phyloP scores from a whole-genome alignment of 169 alveolate species.

The Plasmodium malariae region DNA sequence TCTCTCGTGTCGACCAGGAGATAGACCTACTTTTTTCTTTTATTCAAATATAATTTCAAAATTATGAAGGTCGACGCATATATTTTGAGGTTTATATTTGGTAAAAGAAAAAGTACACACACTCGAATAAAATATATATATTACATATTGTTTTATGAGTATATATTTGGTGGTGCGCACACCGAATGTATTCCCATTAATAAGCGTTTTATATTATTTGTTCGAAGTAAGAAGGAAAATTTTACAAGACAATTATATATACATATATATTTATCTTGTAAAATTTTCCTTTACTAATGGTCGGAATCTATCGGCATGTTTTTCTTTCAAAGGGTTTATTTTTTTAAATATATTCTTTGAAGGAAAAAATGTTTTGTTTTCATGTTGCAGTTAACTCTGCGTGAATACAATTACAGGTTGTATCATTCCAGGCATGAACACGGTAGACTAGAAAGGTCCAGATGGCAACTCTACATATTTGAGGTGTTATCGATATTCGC shows the following conservation, averaged over 20 bases:
- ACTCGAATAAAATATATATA: neutral
- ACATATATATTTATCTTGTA: neutral
- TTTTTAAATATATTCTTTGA: neutral
- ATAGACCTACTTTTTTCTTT: constrained; percentile 17
- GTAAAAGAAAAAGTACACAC: neutral
- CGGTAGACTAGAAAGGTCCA: constrained; percentile 29
- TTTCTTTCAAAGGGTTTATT: neutral
- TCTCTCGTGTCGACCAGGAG: constrained; percentile 76
- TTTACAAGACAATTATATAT: too few species aligned
- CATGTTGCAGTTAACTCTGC: constrained; percentile 75
- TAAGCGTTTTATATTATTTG: neutral
- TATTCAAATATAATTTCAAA: too few species aligned
- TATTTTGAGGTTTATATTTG: too few species aligned
- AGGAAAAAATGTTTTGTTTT: constrained; percentile 19
- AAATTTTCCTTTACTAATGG: constrained; percentile 21
- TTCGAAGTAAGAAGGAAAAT: constrained; percentile 62
- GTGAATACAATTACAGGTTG: constrained; percentile 76
- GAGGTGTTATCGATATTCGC: constrained; percentile 46
- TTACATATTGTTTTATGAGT: too few species aligned
- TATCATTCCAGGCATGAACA: constrained; percentile 58
- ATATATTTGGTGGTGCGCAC: neutral
- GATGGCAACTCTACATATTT: neutral
- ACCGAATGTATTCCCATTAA: neutral
- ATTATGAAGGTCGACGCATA: too few species aligned
- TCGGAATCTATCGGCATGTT: constrained; percentile 67